Percentiles rank a stretch among this genome's conserved stretches.
These are phyloP conservation scores for Hypomyces rosellus DNA, from an alignment of 2,329 filamentous ascomycete genomes.

Conservation along the genomic window DNA sequence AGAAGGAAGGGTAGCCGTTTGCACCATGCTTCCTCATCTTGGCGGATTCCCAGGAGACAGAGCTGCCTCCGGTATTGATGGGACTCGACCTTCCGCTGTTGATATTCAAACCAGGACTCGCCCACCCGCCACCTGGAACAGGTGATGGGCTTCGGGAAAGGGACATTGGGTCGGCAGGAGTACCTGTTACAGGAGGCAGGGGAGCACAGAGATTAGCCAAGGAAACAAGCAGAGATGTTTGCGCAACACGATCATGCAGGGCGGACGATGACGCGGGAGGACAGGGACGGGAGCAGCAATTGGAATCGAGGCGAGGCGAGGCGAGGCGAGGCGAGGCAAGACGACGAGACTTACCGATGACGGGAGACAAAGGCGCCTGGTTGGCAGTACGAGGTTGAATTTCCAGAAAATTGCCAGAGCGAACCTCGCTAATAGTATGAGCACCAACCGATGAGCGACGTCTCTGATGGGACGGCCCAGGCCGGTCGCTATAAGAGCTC, in stretches of 20 bases:
- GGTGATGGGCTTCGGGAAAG: constrained; percentile 85
- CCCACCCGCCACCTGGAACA: constrained; percentile 78
- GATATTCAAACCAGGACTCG: constrained; percentile 71
- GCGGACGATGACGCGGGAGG: constrained; percentile 6
- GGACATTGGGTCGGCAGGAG: constrained; percentile 62
- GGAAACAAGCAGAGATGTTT: constrained; percentile 3
- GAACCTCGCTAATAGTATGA: constrained; percentile 26
- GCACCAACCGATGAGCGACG: constrained; percentile 40
- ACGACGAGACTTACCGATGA: constrained; percentile 44
- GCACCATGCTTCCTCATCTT: constrained; percentile 70
- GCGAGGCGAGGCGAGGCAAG: background rate
- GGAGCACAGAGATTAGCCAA: constrained; percentile 22
- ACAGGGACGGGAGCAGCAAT: background rate
- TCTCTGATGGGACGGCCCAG: constrained; percentile 42
- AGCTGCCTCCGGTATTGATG: constrained; percentile 47
- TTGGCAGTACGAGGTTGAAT: constrained; percentile 25
- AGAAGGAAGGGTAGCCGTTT: constrained; percentile 71
- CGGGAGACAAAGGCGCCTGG: constrained; percentile 40
- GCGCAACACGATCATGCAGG: constrained; percentile 13
- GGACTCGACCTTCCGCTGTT: constrained; percentile 67
- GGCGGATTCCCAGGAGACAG: constrained; percentile 75
- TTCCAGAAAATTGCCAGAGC: constrained; percentile 24
- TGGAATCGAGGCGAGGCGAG: background rate
- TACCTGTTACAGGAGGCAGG: constrained; percentile 35
- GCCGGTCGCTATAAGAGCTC: constrained; percentile 45